These are phyloP conservation scores for Metschnikowia gruessii DNA, from an alignment of 805 yeast genomes.

Conservation along the genomic window DNA sequence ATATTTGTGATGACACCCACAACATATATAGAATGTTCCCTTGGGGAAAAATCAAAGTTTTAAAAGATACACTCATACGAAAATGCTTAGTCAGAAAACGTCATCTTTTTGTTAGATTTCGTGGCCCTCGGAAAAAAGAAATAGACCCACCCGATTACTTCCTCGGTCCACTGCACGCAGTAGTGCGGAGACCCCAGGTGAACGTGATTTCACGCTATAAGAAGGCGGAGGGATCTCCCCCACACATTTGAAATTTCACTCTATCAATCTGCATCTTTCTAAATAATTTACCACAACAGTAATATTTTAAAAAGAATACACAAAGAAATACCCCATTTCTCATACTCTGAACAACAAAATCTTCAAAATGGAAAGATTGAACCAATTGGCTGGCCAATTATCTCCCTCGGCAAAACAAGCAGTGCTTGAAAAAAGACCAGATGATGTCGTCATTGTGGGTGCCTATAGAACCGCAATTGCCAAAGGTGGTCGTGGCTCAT, in stretches of 20 bases:
- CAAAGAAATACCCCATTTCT: background rate
- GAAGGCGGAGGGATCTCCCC: background rate
- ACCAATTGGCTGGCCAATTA: slow-evolving; percentile 45
- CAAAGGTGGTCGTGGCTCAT: slow-evolving; percentile 82
- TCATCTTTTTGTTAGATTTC: no score
- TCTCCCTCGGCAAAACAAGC: slow-evolving; percentile 41
- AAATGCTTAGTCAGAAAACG: no score
- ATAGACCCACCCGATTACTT: background rate
- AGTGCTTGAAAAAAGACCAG: slow-evolving; percentile 58
- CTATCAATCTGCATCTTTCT: no score
- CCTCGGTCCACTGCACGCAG: slow-evolving; percentile 1
- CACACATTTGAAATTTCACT: background rate
- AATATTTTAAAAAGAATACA: no score
- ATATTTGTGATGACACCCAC: no score
- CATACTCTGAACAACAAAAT: background rate
- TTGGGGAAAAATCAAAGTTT: no score
- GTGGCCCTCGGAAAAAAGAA: no score
- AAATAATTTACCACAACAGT: no score
- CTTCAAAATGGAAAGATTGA: slow-evolving; percentile 43
- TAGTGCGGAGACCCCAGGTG: slow-evolving; percentile 1
- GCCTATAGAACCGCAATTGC: slow-evolving; percentile 91
- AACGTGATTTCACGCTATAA: background rate
- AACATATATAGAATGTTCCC: no score
- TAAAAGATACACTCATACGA: no score
- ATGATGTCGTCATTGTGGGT: slow-evolving; percentile 86